Percentiles rank a stretch among this genome's conserved stretches.
phyloP scores from a whole-genome alignment of 2,329 filamentous ascomycete species.

The Colletotrichum somersetense region DNA sequence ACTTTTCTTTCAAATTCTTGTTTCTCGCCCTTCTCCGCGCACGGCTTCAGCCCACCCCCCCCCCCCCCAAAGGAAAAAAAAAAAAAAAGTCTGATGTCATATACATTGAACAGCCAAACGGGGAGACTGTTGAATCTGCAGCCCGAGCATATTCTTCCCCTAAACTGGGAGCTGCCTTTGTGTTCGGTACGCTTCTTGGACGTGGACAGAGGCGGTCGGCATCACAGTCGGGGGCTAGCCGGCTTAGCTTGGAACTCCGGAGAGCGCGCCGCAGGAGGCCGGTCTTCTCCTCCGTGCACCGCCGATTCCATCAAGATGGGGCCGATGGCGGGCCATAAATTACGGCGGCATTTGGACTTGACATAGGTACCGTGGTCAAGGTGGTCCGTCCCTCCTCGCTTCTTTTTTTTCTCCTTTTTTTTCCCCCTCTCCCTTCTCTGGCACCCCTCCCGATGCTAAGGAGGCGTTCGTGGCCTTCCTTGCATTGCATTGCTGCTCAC shows the following conservation, averaged over 20 bases:
- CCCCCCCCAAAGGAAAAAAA: too few species aligned
- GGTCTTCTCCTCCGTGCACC: not conserved
- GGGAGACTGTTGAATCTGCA: too few species aligned
- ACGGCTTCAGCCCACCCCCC: too few species aligned
- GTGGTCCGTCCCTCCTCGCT: not conserved
- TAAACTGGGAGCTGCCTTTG: not conserved
- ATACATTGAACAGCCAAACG: not conserved
- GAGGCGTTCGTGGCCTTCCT: slow-evolving; percentile 1
- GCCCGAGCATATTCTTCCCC: not conserved
- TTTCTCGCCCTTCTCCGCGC: too few species aligned
- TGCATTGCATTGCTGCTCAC: not conserved
- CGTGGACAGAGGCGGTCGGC: not conserved
- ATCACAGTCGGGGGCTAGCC: not conserved
- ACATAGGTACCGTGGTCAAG: not conserved
- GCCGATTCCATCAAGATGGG: not conserved
- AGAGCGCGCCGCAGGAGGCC: not conserved
- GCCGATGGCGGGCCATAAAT: not conserved
- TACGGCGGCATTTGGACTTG: not conserved
- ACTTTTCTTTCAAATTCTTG: too few species aligned
- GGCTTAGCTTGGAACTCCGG: not conserved
- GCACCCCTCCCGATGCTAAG: not conserved
- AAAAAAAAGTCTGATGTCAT: slow-evolving; percentile 21
- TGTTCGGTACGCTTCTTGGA: not conserved
- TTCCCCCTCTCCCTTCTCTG: not conserved
- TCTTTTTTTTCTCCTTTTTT: not conserved